Evolutionary conservation across 2,329 filamentous ascomycete species (phyloP), one percentile per base, ranked within the genome.

Genomic region (Microdochium bolleyi): DNA sequence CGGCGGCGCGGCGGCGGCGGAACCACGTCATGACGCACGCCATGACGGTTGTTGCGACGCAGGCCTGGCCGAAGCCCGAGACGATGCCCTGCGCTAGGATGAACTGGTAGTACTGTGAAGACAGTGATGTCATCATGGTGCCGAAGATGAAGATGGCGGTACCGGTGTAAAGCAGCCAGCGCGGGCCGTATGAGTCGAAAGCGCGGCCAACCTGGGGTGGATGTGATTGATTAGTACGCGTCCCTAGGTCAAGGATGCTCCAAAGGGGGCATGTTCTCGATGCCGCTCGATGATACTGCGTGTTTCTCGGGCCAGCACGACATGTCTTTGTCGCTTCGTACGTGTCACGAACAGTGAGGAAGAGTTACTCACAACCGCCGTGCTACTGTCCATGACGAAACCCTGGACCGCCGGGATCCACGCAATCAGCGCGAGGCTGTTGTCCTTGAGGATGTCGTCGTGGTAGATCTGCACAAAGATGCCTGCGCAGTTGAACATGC

Each of bases 171-270:
- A 84, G 65, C 3, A 87, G 68, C 55, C 70, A 76, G 44, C 75
- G 73, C 1, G 83, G 79, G 0, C 84, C 84, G 58, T 80, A 79
- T 56, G 72, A 75, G 60, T 87, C 84, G 58, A 77, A 85, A 1
- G 82, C 54, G 48, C 76, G 78, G 0, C 83, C 82, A 56, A 61
- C 60, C 58, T 60, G 30, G 11, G 2, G 13, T 10, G 21, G 61
- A 37, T 25, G 22, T 16, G 19, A 25, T 37, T 54, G 4, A 58
- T 14, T 14, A n/a, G 25, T 51, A 11, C 52, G 37, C 14, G 7
- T 16, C n/a, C 27, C 38, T 16, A 19, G 22, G 37, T 16, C 9
- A 30, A 3, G 3, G 22, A 13, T n/a, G 3, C 21, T 14, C 8
- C 30, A 8, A 34, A 14, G 8, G 30, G 14, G 8, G 30, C 8